A percentile compares a stretch with the other conserved stretches of the same genome.
Evolutionary conservation across 2,329 filamentous ascomycete species (phyloP).

Genomic region (Cordyceps farinosa): DNA sequence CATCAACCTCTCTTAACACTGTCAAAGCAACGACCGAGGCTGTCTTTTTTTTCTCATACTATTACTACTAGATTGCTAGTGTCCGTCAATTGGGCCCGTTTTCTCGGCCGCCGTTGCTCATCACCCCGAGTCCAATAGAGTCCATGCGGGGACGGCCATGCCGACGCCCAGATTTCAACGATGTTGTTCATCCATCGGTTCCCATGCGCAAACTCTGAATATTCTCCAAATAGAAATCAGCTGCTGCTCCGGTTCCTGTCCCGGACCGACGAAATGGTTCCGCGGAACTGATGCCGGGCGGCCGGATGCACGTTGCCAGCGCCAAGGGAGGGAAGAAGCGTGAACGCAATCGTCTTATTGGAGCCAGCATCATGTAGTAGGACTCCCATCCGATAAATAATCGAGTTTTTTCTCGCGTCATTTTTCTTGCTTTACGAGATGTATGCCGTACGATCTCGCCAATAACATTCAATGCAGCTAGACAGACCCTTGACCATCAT

Average conservation of each 20-base stretch:
- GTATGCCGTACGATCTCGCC: too few relatives aligned
- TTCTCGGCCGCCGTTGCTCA: not conserved
- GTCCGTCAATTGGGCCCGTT: not conserved
- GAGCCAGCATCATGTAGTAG: not conserved
- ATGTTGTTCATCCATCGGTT: not conserved
- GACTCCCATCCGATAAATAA: not conserved
- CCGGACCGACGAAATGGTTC: not conserved
- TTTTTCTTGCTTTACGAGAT: not conserved
- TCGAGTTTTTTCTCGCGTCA: not conserved
- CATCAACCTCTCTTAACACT: not conserved
- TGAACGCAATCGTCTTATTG: not conserved
- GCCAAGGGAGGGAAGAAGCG: not conserved
- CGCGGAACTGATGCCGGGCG: not conserved
- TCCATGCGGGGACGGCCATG: not conserved
- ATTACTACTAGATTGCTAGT: not conserved
- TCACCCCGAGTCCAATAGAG: not conserved
- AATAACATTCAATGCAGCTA: too few relatives aligned
- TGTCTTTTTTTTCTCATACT: not conserved
- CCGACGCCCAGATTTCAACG: not conserved
- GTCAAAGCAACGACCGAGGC: conserved; percentile 1
- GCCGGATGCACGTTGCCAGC: not conserved
- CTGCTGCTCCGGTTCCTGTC: not conserved
- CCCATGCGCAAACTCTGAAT: not conserved
- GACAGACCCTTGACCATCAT: too few relatives aligned
- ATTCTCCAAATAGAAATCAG: not conserved